phyloP scores from a whole-genome alignment of 1,284 basidiomycete species.

The Malassezia brasiliensis region DNA sequence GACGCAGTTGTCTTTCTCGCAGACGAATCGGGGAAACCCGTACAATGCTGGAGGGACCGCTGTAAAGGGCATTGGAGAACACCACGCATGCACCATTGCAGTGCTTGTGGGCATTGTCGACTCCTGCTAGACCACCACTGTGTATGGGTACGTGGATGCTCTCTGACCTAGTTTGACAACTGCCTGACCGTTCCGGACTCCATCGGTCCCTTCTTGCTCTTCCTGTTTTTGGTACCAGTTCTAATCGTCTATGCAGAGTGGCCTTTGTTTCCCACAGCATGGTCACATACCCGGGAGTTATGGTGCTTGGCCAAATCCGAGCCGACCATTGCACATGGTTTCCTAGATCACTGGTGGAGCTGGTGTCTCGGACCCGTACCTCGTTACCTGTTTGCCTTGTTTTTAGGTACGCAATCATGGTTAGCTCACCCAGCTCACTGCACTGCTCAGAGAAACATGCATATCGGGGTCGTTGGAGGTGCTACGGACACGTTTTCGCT shows the following conservation, averaged over 20 bases:
- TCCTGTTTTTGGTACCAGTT: not conserved
- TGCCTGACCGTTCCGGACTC: constrained; percentile 2
- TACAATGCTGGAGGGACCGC: constrained; percentile 12
- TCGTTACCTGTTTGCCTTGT: not conserved
- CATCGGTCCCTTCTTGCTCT: not conserved
- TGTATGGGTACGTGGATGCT: constrained; percentile 1
- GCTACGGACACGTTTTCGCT: not conserved
- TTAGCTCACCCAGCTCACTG: not conserved
- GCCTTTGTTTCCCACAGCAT: not conserved
- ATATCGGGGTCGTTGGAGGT: too few species aligned
- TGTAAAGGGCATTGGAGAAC: constrained; percentile 9
- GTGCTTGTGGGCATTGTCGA: constrained; percentile 10
- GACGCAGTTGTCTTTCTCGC: too few species aligned
- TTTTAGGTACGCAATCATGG: not conserved
- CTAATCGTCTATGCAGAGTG: not conserved
- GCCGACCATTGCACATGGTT: not conserved
- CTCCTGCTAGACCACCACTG: constrained; percentile 14
- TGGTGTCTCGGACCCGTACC: constrained; percentile 7
- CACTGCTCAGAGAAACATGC: not conserved
- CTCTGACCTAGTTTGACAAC: constrained; percentile 1
- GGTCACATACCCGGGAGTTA: not conserved
- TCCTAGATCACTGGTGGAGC: constrained; percentile 3
- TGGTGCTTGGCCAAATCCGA: not conserved
- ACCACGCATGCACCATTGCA: constrained; percentile 13
- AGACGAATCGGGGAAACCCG: not conserved